Evolutionary conservation across 2,329 filamentous ascomycete species (phyloP), one percentile per base, ranked within the genome.

Genomic region (Trichoderma sp.): DNA sequence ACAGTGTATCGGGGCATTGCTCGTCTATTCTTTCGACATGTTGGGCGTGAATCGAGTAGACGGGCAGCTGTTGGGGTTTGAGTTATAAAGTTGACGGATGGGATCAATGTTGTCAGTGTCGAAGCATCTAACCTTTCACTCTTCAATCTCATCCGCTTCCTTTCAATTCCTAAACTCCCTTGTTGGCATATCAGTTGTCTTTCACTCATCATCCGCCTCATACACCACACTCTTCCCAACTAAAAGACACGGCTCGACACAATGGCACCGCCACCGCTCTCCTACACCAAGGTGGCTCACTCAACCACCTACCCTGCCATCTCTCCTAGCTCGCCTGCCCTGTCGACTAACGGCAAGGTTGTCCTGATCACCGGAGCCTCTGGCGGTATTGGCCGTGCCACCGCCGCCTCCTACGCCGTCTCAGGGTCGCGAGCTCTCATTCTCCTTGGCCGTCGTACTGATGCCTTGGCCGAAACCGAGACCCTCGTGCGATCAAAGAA

Each of bases 361-460:
- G 17, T 57, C 7, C 28, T 57, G 24, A 57, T 57, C 12, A 57
- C 54, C 6, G 54, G 54, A 7, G 54, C 54, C 7, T 15, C 54
- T 15, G 54, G 54, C 28, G 54, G 39, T 9, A 57, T 57, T 44
- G 54, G 54, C 17, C 5, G 39, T 17, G 39, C 54, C 14, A 57
- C 54, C 7, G 39, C 54, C 21, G 12, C 2, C 6, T 28, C 54
- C 17, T 57, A 44, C 43, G 54, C 54, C 5, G 10, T 12, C 5
- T 57, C 54, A 12, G 19, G 41, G 3, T 21, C 54, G 2, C 39
- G 39, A 15, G 54, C 54, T 3, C 21, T 57, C 14, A 30, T 57
- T 5, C 54, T 57, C 7, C 21, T 45, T n/a, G 54, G 54, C 3
- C 54, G 54, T 21, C 34, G 21, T 14, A 5, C 21, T n/a, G 19